Evolutionary conservation across 306 rosid species (phyloP), one percentile per base, ranked within the genome.

Genomic region (Hylodesmum podocarpum): DNA sequence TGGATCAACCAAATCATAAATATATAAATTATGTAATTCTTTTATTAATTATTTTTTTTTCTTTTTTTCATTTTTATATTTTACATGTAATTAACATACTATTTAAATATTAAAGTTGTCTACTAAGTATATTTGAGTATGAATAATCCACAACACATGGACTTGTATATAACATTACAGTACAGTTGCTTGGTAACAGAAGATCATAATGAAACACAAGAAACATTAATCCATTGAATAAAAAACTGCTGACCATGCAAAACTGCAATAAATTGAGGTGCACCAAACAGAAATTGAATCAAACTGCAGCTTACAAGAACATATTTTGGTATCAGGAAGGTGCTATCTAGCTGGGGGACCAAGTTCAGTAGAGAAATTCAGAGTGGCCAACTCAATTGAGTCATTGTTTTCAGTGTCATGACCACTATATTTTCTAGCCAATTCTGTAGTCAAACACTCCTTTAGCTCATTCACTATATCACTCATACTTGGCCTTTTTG

Each of bases 401-500:
- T 44, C 80, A 2, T 8, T 63, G 27, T 8, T 55, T 64, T 64
- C 73, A 50, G 5, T 9, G 10, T 53, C 57, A 73, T 49, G 24
- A 16, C 40, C 51, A 2, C 13, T 22, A 21, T 33, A 39, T 22
- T 13, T 58, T n/a, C 67, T 27, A 22, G 53, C 78, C 65, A 70
- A 55, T 27, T 83, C 87, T 51, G 53, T 11, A 8, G 64, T 73
- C 86, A 85, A 74, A 57, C 91, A 82, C 15, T 83, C 78, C 75
- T 86, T 83, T 39, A 89, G 50, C 58, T 84, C 86, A 12, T 31
- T 36, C 81, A 86, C 88, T 5, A 88, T 82, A 31, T 65, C 53
- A 40, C 79, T 75, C 87, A 91, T 89, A 77, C 24, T 62, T 31
- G 90, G 95, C 90, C 93, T 83, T 16, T 8, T 31, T 1, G 15